Evolutionary conservation across 2,329 filamentous ascomycete species (phyloP).

Genomic region (Aspergillus ustus): DNA sequence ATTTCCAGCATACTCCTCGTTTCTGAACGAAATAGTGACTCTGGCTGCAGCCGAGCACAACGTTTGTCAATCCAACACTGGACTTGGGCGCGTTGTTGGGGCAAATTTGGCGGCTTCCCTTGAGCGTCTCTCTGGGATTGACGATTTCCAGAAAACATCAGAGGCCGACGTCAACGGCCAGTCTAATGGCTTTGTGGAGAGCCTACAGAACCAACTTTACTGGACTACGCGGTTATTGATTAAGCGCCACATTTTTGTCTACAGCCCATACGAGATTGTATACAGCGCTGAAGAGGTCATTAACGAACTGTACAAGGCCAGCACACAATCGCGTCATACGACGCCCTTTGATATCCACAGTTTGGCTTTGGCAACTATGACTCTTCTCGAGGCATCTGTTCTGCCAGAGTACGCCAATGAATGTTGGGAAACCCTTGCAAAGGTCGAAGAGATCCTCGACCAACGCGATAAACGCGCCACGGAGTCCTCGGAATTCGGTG

Average conservation of each 20-base stretch:
- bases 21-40: slow-evolving; percentile 42
- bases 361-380: slow-evolving; percentile 46
- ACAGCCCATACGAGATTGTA: slow-evolving; percentile 48
- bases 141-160: slow-evolving; percentile 37
- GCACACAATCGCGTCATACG: slow-evolving; percentile 32
- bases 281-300: slow-evolving; percentile 46
- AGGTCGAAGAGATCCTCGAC: slow-evolving; percentile 56
- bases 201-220: slow-evolving; percentile 46
- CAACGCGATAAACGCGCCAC: slow-evolving; percentile 43
- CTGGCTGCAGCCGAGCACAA: slow-evolving; percentile 40
- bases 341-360: slow-evolving; percentile 50
- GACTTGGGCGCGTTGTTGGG: slow-evolving; percentile 42
- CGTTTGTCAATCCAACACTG: slow-evolving; percentile 42
- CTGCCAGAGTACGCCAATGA: slow-evolving; percentile 43
- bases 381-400: slow-evolving; percentile 48
- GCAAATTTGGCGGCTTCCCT: slow-evolving; percentile 42
- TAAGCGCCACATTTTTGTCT: slow-evolving; percentile 49
- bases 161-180: slow-evolving; percentile 32
- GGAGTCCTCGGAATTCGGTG: slow-evolving; percentile 40
- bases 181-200: slow-evolving; percentile 38
- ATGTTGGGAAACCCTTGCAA: slow-evolving; percentile 51
- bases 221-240: slow-evolving; percentile 49
- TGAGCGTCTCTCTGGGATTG: slow-evolving; percentile 43
- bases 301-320: slow-evolving; percentile 45
- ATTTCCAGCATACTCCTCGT: slow-evolving; percentile 40